phyloP scores from a whole-genome alignment of 257 asterid species.

The Lantana camara region DNA sequence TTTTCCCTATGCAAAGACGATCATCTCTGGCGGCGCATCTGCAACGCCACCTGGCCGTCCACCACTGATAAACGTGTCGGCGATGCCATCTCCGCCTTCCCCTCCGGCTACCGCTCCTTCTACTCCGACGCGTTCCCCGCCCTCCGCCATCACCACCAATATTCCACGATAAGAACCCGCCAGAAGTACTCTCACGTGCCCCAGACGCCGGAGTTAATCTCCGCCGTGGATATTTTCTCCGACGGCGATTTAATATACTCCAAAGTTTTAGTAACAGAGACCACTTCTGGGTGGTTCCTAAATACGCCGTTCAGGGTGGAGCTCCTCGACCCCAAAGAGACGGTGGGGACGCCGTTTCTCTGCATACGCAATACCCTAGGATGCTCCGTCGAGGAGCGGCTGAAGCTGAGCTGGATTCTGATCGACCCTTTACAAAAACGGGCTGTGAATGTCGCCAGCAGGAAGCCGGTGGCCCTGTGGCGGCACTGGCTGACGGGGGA shows the following conservation, averaged over 20 bases:
- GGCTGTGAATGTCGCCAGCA: constrained; percentile 59
- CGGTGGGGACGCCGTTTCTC: constrained; percentile 38
- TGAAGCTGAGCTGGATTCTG: constrained; percentile 74
- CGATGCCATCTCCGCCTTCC: constrained; percentile 41
- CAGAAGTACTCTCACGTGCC: not conserved
- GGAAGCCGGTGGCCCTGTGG: constrained; percentile 51
- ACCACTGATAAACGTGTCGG: constrained; percentile 43
- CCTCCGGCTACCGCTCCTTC: constrained; percentile 69
- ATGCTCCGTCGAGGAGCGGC: constrained; percentile 33
- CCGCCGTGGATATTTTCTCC: constrained; percentile 72
- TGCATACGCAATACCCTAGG: too few relatives aligned
- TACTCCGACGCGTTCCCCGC: constrained; percentile 64
- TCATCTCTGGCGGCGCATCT: constrained; percentile 56
- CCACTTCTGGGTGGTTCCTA: constrained; percentile 50
- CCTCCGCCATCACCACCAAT: constrained; percentile 15
- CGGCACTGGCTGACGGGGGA: constrained; percentile 63
- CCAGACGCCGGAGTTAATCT: constrained; percentile 42
- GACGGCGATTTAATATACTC: constrained; percentile 50
- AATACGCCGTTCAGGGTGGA: constrained; percentile 62
- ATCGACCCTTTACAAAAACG: constrained; percentile 49
- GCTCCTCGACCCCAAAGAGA: constrained; percentile 48
- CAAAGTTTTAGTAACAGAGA: constrained; percentile 44
- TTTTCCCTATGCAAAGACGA: constrained; percentile 51
- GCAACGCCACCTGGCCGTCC: constrained; percentile 73
- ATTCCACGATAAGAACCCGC: not conserved